Conservation (phyloP, 495 filamentous ascomycete species). For the Trichoderma asperelloides region DNA sequence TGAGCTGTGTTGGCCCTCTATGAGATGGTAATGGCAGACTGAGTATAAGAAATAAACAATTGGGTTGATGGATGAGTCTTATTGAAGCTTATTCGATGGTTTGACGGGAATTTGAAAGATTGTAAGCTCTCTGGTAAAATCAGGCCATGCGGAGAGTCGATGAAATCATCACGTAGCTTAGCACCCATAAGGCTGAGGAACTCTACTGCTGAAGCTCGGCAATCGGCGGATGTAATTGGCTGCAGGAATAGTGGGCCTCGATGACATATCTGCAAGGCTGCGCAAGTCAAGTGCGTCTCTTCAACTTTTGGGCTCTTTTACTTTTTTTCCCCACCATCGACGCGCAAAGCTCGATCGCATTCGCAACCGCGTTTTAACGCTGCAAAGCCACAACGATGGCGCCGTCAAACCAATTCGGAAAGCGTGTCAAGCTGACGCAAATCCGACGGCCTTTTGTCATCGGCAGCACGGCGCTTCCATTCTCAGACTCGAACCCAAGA, state of each 20-base stretch:
- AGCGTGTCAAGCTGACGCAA: conserved; percentile 59
- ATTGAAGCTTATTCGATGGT: not conserved
- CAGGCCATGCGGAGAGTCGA: not conserved
- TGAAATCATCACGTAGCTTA: not conserved
- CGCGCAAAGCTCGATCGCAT: not conserved
- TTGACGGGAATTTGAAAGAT: too few relatives aligned
- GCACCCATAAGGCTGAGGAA: not conserved
- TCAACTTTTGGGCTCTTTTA: not conserved
- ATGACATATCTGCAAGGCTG: conserved; percentile 7
- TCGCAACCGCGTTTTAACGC: not conserved
- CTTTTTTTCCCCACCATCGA: not conserved
- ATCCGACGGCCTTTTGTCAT: conserved; percentile 75
- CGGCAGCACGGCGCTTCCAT: conserved; percentile 67
- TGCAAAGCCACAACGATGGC: conserved; percentile 29
- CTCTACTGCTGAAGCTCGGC: not conserved
- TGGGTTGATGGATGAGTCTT: not conserved
- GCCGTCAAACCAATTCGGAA: conserved; percentile 37
- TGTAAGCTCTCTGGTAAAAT: not conserved
- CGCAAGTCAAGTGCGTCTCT: not conserved
- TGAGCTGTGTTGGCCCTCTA: not conserved
- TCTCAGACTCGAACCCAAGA: conserved; percentile 46
- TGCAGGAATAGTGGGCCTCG: not conserved
- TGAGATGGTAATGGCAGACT: not conserved
- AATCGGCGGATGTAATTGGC: not conserved
- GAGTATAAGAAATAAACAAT: not conserved